Percentiles rank a stretch among this genome's conserved stretches.
phyloP scores from a whole-genome alignment of 2,329 filamentous ascomycete species.

The Venturia aucupariae region DNA sequence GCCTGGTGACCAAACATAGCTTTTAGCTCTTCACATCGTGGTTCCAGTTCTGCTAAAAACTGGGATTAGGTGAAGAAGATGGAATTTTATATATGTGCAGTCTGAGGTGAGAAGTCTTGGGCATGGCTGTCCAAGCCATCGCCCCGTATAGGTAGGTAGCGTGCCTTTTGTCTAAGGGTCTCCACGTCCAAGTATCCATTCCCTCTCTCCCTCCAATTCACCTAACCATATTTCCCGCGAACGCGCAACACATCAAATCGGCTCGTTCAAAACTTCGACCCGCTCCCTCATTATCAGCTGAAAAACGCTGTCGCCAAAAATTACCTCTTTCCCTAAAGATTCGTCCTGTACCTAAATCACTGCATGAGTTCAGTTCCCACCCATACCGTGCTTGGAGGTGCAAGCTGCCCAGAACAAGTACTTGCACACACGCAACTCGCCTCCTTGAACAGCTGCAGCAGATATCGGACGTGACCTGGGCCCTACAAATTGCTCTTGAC shows the following conservation, averaged over 20 bases:
- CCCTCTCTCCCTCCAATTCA: not conserved
- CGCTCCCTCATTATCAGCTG: not conserved
- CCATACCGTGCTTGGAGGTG: conserved; percentile 1
- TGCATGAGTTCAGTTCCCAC: not conserved
- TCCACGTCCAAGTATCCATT: no score
- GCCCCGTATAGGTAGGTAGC: no score
- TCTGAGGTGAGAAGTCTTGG: not conserved
- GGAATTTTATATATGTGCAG: not conserved
- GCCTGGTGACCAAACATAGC: not conserved
- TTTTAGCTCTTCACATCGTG: not conserved
- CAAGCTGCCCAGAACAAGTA: not conserved
- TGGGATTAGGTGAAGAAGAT: not conserved
- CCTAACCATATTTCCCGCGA: not conserved
- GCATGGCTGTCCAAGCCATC: no score
- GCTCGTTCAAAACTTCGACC: not conserved
- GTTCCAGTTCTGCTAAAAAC: not conserved
- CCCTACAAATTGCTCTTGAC: not conserved
- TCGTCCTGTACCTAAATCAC: not conserved
- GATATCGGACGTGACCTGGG: not conserved
- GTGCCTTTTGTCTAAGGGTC: not conserved
- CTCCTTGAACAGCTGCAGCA: not conserved
- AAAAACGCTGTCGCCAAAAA: not conserved
- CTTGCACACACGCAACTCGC: not conserved
- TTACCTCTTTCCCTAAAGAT: not conserved
- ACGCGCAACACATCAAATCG: not conserved